Percentiles rank a stretch among this genome's conserved stretches.
Conservation (phyloP, 2,329 filamentous ascomycete genomes). For the Sporothrix sp. region DNA sequence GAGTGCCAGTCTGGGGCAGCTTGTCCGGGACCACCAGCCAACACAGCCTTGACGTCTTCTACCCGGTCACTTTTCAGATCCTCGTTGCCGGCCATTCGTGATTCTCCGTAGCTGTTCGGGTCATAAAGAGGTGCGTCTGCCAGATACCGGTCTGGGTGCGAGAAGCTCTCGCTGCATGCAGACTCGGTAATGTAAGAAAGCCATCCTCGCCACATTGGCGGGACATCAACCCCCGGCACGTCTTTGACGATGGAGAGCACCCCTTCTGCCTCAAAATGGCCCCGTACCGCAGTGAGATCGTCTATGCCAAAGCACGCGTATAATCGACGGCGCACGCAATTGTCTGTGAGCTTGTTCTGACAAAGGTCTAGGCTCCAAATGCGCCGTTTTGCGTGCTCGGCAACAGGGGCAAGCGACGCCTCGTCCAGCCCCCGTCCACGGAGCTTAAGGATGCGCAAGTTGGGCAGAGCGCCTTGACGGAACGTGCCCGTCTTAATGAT, state of each 20-base stretch:
- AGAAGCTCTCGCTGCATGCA: conserved; percentile 32
- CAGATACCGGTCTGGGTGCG: conserved; percentile 38
- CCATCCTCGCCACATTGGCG: conserved; percentile 29
- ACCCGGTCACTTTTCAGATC: conserved; percentile 26
- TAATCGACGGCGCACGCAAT: conserved; percentile 27
- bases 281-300: conserved; percentile 22
- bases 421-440: conserved; percentile 39
- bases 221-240: conserved; percentile 18
- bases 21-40: conserved; percentile 21
- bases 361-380: conserved; percentile 50
- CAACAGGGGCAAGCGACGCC: conserved; percentile 26
- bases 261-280: conserved; percentile 35
- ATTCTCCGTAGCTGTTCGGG: conserved; percentile 15
- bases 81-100: conserved; percentile 29
- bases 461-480: conserved; percentile 26
- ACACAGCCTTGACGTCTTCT: conserved; percentile 23
- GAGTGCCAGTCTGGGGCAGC: conserved; percentile 15
- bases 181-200: conserved; percentile 41
- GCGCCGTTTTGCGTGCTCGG: conserved; percentile 25
- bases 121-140: conserved; percentile 39
- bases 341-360: conserved; percentile 43
- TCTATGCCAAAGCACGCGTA: conserved; percentile 15
- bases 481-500: conserved; percentile 21
- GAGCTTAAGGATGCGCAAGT: conserved; percentile 43
- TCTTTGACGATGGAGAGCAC: conserved; percentile 23